These are phyloP conservation scores for Escallonia rubra DNA, from an alignment of 129 eudicot genomes.

Conservation along the genomic window DNA sequence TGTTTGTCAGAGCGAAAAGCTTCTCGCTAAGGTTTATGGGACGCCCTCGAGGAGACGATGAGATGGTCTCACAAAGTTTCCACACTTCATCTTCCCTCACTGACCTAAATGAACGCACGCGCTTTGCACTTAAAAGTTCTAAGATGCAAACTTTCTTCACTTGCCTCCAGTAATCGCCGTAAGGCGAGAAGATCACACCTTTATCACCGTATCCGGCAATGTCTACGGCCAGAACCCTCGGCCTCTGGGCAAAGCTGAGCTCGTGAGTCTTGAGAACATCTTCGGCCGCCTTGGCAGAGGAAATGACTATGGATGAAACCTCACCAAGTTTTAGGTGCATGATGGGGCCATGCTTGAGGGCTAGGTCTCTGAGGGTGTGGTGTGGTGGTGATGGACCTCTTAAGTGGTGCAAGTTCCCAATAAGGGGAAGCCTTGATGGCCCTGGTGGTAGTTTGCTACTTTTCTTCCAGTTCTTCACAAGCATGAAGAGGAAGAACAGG, in stretches of 20 bases:
- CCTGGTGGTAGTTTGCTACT: slow-evolving; percentile 16
- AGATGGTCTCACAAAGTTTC: background rate
- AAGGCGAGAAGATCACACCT: slow-evolving; percentile 2
- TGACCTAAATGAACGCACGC: background rate
- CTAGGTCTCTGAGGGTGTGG: background rate
- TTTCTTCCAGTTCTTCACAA: no score
- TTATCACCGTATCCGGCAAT: background rate
- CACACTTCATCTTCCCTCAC: slow-evolving; percentile 6
- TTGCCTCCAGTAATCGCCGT: slow-evolving; percentile 7
- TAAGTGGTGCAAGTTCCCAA: slow-evolving; percentile 14
- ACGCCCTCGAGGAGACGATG: background rate
- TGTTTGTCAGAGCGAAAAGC: background rate
- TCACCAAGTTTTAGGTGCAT: slow-evolving; percentile 10
- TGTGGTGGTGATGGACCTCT: background rate
- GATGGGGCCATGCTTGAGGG: slow-evolving; percentile 17
- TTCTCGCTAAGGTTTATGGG: background rate
- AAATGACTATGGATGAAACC: slow-evolving; percentile 8
- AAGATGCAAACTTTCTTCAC: slow-evolving; percentile 2
- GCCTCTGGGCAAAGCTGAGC: slow-evolving; percentile 9
- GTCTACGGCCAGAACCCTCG: background rate
- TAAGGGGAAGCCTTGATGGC: slow-evolving; percentile 13
- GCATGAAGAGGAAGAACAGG: no score
- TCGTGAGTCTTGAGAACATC: slow-evolving; percentile 15
- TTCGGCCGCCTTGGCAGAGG: slow-evolving; percentile 17
- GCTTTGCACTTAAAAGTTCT: slow-evolving; percentile 1